phyloP scores from a whole-genome alignment of 305 asterid species.

The Fraxinus xanthoxyloides region DNA sequence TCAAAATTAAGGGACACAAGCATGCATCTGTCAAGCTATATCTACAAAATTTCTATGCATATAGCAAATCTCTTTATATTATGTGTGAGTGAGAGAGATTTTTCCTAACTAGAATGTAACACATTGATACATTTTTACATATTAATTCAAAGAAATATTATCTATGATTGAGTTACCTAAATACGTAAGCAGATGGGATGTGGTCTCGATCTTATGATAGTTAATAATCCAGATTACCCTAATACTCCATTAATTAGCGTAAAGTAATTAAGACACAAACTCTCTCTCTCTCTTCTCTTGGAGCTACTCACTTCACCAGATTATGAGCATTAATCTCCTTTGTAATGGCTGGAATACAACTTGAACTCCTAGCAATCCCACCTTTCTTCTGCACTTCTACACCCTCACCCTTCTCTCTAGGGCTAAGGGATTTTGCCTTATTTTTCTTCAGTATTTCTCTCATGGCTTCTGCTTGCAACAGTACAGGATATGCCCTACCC shows the following conservation, averaged over 20 bases:
- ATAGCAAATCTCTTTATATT: too few species aligned
- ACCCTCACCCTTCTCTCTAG: slow-evolving; percentile 40
- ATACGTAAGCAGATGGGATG: too few species aligned
- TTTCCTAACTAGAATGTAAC: too few species aligned
- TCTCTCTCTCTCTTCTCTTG: background rate
- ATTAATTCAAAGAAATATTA: background rate
- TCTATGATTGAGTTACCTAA: background rate
- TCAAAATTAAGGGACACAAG: too few species aligned
- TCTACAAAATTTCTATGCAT: too few species aligned
- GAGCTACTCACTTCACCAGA: slow-evolving; percentile 3
- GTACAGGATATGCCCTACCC: slow-evolving; percentile 70
- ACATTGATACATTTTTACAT: too few species aligned
- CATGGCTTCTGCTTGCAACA: slow-evolving; percentile 85
- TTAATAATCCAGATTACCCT: background rate
- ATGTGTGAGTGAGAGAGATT: too few species aligned
- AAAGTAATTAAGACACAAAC: background rate
- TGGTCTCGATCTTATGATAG: too few species aligned
- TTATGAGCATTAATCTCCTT: slow-evolving; percentile 30
- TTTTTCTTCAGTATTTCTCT: slow-evolving; percentile 57
- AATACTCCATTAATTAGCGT: background rate
- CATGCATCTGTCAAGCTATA: too few species aligned
- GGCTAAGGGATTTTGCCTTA: slow-evolving; percentile 65
- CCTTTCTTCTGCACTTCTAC: slow-evolving; percentile 25
- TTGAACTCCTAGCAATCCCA: slow-evolving; percentile 65
- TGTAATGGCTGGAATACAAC: slow-evolving; percentile 69